Percentiles rank a stretch among this genome's conserved stretches.
Evolutionary conservation across 2,329 filamentous ascomycete species (phyloP).

Genomic region (Neonectria magnoliae): DNA sequence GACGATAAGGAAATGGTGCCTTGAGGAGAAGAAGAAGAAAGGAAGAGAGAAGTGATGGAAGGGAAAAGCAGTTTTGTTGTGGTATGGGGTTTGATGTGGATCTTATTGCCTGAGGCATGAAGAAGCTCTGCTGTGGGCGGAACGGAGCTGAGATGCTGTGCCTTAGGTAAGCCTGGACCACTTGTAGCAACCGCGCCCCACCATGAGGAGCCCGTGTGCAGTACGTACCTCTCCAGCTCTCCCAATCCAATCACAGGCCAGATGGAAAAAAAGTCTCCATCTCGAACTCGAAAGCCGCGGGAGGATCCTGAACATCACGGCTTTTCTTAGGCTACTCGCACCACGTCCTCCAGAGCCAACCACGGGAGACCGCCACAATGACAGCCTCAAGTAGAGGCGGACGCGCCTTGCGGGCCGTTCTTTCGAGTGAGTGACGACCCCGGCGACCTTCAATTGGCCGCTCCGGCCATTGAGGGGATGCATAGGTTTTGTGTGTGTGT

Average conservation of each 20-base stretch:
- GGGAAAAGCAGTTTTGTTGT: conserved; percentile 31
- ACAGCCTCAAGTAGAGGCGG: conserved; percentile 67
- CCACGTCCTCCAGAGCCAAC: conserved; percentile 28
- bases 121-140: not conserved
- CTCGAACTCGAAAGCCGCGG: conserved; percentile 13
- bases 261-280: conserved; percentile 40
- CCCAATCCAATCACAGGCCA: not conserved
- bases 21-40: conserved; percentile 55
- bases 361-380: conserved; percentile 48
- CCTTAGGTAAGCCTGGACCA: not conserved
- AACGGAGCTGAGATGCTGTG: not conserved
- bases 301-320: conserved; percentile 34
- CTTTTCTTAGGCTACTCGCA: conserved; percentile 21
- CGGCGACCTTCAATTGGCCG: conserved; percentile 33
- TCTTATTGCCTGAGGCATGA: conserved; percentile 43
- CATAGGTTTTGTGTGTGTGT: not conserved
- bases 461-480: not conserved
- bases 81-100: conserved; percentile 2
- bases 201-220: too few species aligned
- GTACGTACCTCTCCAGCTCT: conserved; percentile 38
- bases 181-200: too few species aligned
- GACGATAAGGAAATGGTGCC: conserved; percentile 97
- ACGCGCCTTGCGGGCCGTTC: conserved; percentile 57
- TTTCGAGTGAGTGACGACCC: conserved; percentile 57
- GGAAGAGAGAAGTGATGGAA: conserved; percentile 46